Percentiles rank a stretch among this genome's conserved stretches.
phyloP scores from a whole-genome alignment of 257 asterid species.

The Solanum sitiens region DNA sequence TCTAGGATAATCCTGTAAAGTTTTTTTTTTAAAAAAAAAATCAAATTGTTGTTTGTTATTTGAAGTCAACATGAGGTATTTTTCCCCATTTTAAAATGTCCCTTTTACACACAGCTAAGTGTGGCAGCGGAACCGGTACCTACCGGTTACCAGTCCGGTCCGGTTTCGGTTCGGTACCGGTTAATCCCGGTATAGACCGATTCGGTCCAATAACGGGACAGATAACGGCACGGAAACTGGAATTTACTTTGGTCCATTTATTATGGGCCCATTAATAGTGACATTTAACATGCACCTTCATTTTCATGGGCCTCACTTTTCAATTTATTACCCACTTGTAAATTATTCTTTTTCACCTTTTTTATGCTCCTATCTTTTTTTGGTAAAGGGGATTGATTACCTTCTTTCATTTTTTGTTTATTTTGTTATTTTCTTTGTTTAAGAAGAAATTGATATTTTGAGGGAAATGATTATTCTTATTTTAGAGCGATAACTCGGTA shows the following conservation, averaged over 20 bases:
- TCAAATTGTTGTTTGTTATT: background rate
- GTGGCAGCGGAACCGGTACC: too few species aligned
- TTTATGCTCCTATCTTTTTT: background rate
- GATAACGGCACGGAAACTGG: too few species aligned
- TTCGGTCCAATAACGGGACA: too few species aligned
- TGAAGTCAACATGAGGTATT: background rate
- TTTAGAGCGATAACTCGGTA: background rate
- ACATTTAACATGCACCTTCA: background rate
- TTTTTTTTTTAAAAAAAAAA: background rate
- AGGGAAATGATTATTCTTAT: background rate
- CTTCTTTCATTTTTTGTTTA: background rate
- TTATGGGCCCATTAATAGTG: background rate
- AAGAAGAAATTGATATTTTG: too few species aligned
- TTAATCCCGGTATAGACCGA: too few species aligned
- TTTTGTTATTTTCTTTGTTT: background rate
- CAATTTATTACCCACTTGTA: background rate
- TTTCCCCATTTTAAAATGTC: background rate
- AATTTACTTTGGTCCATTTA: too few species aligned
- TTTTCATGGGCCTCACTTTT: constrained; percentile 3
- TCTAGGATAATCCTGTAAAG: background rate
- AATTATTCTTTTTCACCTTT: background rate
- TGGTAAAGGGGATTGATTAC: background rate
- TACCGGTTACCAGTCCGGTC: too few species aligned
- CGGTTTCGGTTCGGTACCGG: too few species aligned
- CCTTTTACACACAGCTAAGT: background rate